Percentiles rank a stretch among this genome's conserved stretches.
Conservation (phyloP, 2,329 filamentous ascomycete species). For the Epichloe typhina region DNA sequence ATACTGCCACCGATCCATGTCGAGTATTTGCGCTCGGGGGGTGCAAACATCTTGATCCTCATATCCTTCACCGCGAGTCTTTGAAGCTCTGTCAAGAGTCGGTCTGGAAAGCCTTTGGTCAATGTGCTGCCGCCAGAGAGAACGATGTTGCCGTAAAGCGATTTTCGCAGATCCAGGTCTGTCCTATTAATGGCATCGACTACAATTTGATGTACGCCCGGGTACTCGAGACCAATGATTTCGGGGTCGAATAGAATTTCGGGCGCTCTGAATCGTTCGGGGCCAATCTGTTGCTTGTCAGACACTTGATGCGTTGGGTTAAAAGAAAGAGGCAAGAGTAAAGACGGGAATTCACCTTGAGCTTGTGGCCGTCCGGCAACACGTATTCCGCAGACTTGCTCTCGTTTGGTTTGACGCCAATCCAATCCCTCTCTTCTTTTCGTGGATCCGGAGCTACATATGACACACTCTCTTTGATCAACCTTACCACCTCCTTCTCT, state of each 20-base stretch:
- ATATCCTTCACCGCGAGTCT: constrained; percentile 93
- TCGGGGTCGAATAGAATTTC: constrained; percentile 98
- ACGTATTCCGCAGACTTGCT: constrained; percentile 76
- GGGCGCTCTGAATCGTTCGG: constrained; percentile 87
- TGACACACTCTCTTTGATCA: constrained; percentile 90
- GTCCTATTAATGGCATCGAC: constrained; percentile 92
- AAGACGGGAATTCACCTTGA: constrained; percentile 48
- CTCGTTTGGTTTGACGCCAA: constrained; percentile 61
- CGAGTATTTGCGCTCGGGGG: constrained; percentile 94
- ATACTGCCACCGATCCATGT: constrained; percentile 99
- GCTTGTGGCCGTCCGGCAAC: constrained; percentile 82
- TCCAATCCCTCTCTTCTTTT: constrained; percentile 95
- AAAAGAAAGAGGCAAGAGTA: background rate
- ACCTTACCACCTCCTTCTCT: constrained; percentile 95
- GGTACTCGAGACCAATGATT: constrained; percentile 92
- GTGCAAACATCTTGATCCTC: constrained; percentile 98
- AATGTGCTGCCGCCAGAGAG: constrained; percentile 91
- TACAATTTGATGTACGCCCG: constrained; percentile 93
- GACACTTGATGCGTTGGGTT: background rate
- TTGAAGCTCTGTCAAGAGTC: constrained; percentile 84
- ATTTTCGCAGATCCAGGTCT: constrained; percentile 88
- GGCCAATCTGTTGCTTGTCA: constrained; percentile 51
- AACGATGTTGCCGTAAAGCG: constrained; percentile 92
- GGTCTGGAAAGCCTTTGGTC: constrained; percentile 92
- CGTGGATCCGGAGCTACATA: constrained; percentile 86